Evolutionary conservation across 495 filamentous ascomycete species (phyloP).

Genomic region (Letharia lupina): DNA sequence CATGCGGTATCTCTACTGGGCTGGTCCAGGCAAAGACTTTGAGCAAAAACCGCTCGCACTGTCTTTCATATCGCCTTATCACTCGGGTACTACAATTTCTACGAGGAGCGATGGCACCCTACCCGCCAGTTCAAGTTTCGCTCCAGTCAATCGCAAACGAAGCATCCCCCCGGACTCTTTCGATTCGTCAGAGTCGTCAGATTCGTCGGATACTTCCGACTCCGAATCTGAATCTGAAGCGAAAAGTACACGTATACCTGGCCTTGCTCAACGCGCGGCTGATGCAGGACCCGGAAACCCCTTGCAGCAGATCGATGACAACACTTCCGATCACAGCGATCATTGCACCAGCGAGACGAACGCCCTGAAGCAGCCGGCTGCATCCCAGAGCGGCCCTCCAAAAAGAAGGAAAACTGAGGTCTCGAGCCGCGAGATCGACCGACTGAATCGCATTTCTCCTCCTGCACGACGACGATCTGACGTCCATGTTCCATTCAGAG

Average conservation of each 20-base stretch:
- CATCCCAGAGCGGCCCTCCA: background rate
- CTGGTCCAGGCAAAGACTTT: background rate
- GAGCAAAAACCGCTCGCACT: slow-evolving; percentile 2
- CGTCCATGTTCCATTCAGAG: background rate
- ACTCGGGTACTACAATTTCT: background rate
- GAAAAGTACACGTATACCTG: too few species aligned
- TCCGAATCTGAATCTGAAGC: background rate
- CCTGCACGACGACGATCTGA: background rate
- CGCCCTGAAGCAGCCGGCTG: background rate
- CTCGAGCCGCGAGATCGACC: background rate
- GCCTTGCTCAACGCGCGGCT: background rate
- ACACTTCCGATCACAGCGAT: background rate
- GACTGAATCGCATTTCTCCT: background rate
- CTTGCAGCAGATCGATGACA: background rate
- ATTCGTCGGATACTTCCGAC: background rate
- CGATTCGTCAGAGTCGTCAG: background rate
- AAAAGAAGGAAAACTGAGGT: slow-evolving; percentile 6
- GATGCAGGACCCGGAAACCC: background rate
- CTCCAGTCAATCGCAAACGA: slow-evolving; percentile 3
- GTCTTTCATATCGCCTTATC: background rate
- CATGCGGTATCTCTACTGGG: background rate
- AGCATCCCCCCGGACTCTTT: background rate
- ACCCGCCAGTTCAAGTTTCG: background rate
- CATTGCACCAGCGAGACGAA: background rate
- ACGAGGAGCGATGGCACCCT: background rate